Evolutionary conservation across 148 eudicot species (phyloP), one percentile per base, ranked within the genome.

Genomic region (Spergularia bocconei): DNA sequence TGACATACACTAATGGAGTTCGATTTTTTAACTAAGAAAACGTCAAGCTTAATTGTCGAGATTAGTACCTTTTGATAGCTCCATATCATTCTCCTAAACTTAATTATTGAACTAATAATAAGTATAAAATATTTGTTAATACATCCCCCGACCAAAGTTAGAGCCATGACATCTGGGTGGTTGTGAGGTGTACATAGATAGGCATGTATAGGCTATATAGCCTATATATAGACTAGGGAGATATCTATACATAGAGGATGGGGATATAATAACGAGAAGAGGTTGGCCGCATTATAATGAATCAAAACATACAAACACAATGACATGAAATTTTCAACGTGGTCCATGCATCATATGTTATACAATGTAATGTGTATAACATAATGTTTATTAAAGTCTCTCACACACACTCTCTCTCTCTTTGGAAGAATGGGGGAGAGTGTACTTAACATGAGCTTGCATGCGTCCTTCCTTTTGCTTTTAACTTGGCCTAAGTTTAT

Each of bases 261-360:
- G 72, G 44, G 72, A 69, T 69, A 69, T 58, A 69, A 69, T 69
- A 69, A 69, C 72, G 72, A 69, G 72, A 69, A 69, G 72, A 69
- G 72, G 72, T 67, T 69, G 72, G 72, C 72, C 44, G 20, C 60
- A 69, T 69, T 69, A 69, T 53, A 29, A 69, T 69, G 53, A 23
- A 68, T 36, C 10, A 44, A 44, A 44, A 6, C 48, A 29, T 29
- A 44, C 48, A 44, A 50, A 68, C 71, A 68, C 71, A 44, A 67
- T 67, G 70, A 44, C 47, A 67, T 44, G 15, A 67, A n/a, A 4
- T 19, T 67, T 67, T 47, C 55, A 67, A 69, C 72, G 60, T 69
- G 72, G 60, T 69, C 72, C 72, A 21, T 69, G 38, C 52, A 38
- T 21, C 50, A 16, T 69, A 47, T 47, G 48, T 69, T 52, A 69